Base-by-base conservation (phyloP, 2,329 filamentous ascomycete genomes). In the Chrysoporthe cubensis region DNA sequence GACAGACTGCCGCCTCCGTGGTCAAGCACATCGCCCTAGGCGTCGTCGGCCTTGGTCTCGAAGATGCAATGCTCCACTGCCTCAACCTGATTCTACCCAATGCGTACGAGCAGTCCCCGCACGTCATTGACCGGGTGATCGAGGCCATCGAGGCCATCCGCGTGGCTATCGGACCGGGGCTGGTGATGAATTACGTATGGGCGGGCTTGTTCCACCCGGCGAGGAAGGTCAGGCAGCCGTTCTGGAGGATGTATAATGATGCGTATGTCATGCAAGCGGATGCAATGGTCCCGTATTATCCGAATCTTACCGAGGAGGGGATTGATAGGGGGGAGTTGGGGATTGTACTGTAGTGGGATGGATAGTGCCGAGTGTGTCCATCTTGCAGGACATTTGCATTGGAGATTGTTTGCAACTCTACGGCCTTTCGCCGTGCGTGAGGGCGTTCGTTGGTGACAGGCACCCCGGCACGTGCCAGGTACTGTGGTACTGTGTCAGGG, bases 141-240 rank as follows among this genome's bases (percentile, higher is more conserved):
- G 96, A 99, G 79, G 96, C 96, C 62, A 96, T 99, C 72, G 96
- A 98, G 79, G 96, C 94, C 50, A 92, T 99, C 71, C 89, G 96
- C 60, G 93, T 97, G 84, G 94, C 95, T 0, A 91, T 98, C 57
- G 96, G 96, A 0, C 93, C 94, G 0, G 96, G 96, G 2, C 83
- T 96, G 32, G 93, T 97, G 46, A 91, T 99, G 86, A 99, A 99
- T 82, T 99, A 99, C 78, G 91, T 98, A 69, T 98, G 94, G 94
- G 95, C 96, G 0, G 96, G 96, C 21, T 84, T 99, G 21, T 99
- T 99, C 85, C 96, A 99, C 77, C 95, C 96, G 0, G 96, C 96
- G 3, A 88, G 96, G 71, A 98, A 98, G 82, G 96, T 99, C 65
- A 88, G 96, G 70, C 90, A 89, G 71, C 96, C 96, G 26, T 99